Base-by-base conservation (phyloP, 2,329 filamentous ascomycete genomes). In the Sporothrix mexicana region DNA sequence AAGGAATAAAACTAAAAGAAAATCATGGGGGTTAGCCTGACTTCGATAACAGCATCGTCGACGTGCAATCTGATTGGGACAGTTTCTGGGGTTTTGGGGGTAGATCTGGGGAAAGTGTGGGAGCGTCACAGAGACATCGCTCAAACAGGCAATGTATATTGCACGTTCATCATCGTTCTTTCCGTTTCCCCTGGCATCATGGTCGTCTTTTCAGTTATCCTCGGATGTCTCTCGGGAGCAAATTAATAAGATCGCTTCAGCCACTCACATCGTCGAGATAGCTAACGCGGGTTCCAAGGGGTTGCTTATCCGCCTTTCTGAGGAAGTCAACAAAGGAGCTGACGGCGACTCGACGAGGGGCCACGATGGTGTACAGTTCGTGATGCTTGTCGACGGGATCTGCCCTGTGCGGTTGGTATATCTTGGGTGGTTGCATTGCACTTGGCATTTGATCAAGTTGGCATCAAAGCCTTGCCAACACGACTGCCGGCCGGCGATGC, bases 111-210 rank as follows among this genome's bases (percentile, higher is more conserved):
- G 17, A 8, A 13, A 55, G 51, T 23, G 51, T 8, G 9, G 23
- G 15, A 5, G 20, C 13, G 51, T 20, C 2, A 10, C 6, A 20
- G 30, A 62, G 36, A 43, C 59, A 64, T 20, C 41, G 5, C 59
- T n/a, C n/a, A 12, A 43, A 45, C 41, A 12, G 10, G 25, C 17
- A 45, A 64, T 3, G 41, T 6, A 10, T 10, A 20, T 45, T 43
- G 30, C 30, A 20, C 59, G n/a, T 3, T n/a, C 55, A 59, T 15
- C 59, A 64, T 64, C 59, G 10, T 64, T 64, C 59, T 23, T 20
- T 45, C 59, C 36, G 59, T 64, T 10, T 23, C 36, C 20, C 59
- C 59, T 23, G 23, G 9, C 36, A 64, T 64, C 23, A 9, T 43
- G 17, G 36, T 23, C 25, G 5, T 45, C 36, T n/a, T 43, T 20